Evolutionary conservation across 129 eudicot genomes (phyloP).

Genomic region (Saposhnikovia divaricata): DNA sequence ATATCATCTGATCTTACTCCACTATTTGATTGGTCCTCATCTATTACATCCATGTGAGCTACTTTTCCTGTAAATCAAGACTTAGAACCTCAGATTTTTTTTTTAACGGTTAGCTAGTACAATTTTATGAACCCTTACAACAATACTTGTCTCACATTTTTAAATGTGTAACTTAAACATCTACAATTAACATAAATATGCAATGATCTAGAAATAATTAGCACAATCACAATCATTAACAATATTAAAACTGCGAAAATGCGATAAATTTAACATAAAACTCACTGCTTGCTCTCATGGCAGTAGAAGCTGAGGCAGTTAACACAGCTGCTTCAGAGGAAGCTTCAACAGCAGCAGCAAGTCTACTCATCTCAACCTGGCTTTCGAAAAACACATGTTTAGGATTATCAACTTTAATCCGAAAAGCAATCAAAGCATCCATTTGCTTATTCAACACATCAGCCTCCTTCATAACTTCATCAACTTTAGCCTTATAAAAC

Average conservation of each 20-base stretch:
- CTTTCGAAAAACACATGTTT: background rate
- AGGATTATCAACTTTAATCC: conserved; percentile 37
- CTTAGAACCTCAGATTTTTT: background rate
- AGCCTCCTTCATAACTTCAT: conserved; percentile 40
- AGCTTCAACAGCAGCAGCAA: conserved; percentile 17
- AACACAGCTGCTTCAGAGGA: conserved; percentile 29
- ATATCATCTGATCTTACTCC: conserved; percentile 1
- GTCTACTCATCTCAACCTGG: background rate
- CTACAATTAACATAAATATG: background rate
- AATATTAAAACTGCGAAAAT: background rate
- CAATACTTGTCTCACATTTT: background rate
- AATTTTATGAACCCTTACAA: background rate
- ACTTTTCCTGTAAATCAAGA: background rate
- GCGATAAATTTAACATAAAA: background rate
- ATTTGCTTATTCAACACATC: conserved; percentile 47
- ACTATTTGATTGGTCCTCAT: conserved; percentile 3
- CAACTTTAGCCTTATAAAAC: conserved; percentile 41
- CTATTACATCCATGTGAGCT: conserved; percentile 8
- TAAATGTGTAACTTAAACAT: background rate
- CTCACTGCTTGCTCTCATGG: conserved; percentile 19
- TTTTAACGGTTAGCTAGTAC: background rate
- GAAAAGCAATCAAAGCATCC: conserved; percentile 49
- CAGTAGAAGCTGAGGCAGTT: conserved; percentile 21
- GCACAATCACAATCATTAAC: background rate
- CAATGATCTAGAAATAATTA: background rate